These are phyloP conservation scores for Nissolia schottii DNA, from an alignment of 306 rosid species.

Conservation along the genomic window DNA sequence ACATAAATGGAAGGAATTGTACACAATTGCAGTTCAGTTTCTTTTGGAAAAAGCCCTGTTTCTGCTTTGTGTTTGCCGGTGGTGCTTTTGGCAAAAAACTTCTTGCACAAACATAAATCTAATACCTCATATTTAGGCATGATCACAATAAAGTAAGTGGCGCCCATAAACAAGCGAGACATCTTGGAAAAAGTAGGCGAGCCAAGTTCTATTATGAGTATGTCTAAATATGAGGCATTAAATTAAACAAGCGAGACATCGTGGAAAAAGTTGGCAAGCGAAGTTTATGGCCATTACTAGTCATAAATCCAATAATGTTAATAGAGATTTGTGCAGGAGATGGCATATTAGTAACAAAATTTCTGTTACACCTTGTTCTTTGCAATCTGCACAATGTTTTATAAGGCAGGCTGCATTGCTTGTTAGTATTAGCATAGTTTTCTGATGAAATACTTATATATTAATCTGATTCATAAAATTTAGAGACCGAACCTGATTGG, in stretches of 20 bases:
- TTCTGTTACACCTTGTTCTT: not conserved
- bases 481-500: slow-evolving; percentile 55
- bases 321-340: not conserved
- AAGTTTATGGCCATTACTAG: not conserved
- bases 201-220: too few relatives aligned
- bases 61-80: not conserved
- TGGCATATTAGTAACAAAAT: not conserved
- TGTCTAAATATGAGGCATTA: too few relatives aligned
- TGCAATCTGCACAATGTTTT: not conserved
- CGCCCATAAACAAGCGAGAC: too few relatives aligned
- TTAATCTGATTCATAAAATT: not conserved
- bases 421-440: not conserved
- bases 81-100: not conserved
- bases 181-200: too few relatives aligned
- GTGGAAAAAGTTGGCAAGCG: too few relatives aligned
- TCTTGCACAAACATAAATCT: too few relatives aligned
- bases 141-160: too few relatives aligned
- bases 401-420: not conserved
- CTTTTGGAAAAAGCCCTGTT: not conserved
- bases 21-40: not conserved
- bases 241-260: too few relatives aligned
- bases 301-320: not conserved
- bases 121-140: not conserved
- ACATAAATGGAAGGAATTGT: not conserved
- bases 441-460: not conserved